Percentiles rank a stretch among this genome's conserved stretches.
phyloP scores from a whole-genome alignment of 2,329 filamentous ascomycete genomes.

The Apiospora aurea region DNA sequence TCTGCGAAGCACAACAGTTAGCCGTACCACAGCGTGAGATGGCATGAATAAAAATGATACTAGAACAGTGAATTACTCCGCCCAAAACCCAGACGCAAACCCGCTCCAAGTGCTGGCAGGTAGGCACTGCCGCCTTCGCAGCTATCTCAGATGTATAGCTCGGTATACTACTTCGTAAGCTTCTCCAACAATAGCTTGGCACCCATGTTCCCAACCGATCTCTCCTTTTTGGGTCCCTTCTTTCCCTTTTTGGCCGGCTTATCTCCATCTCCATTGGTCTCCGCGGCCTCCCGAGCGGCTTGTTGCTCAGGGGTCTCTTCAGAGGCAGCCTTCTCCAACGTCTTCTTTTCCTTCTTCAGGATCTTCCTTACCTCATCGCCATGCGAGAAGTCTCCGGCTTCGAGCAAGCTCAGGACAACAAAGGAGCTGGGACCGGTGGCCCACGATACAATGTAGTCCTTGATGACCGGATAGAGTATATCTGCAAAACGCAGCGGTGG shows the following conservation, averaged over 20 bases:
- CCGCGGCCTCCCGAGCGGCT: constrained; percentile 57
- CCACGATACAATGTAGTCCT: constrained; percentile 79
- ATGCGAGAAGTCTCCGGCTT: constrained; percentile 74
- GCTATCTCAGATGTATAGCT: background rate
- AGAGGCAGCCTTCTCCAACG: constrained; percentile 70
- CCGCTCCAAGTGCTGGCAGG: background rate
- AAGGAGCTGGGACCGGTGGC: constrained; percentile 87
- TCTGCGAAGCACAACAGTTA: constrained; percentile 15
- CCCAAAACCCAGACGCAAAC: constrained; percentile 3
- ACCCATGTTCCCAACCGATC: constrained; percentile 65
- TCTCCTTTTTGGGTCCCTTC: constrained; percentile 54
- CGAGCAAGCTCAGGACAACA: constrained; percentile 81
- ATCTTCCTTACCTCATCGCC: constrained; percentile 71
- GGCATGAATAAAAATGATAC: background rate
- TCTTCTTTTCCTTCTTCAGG: constrained; percentile 76
- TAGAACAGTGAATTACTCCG: constrained; percentile 9
- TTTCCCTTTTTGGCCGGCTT: constrained; percentile 69
- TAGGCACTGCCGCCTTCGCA: background rate
- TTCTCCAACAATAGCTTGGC: constrained; percentile 67
- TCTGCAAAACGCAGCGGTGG: constrained; percentile 83
- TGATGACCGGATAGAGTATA: constrained; percentile 82
- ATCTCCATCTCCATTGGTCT: constrained; percentile 55
- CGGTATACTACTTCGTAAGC: constrained; percentile 44
- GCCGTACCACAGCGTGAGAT: constrained; percentile 5
- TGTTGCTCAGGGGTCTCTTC: constrained; percentile 64